Conservation (phyloP, 2,329 filamentous ascomycete genomes). For the Huntiella abstrusa region DNA sequence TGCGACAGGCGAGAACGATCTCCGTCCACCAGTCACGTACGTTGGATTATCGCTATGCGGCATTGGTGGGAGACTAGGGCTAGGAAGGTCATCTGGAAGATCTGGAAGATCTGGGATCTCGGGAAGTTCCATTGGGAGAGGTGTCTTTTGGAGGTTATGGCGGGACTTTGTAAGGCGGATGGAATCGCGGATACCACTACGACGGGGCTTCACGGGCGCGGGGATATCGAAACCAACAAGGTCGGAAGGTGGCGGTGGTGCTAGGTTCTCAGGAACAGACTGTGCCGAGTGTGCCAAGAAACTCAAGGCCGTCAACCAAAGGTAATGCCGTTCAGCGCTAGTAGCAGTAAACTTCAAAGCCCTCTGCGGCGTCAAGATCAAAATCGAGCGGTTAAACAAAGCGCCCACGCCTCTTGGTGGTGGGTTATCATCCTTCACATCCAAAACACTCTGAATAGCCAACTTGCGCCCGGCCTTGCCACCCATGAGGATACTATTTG, state of each 20-base stretch:
- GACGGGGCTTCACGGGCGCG: conserved; percentile 26
- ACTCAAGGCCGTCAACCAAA: conserved; percentile 86
- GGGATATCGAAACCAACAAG: conserved; percentile 31
- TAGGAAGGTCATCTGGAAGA: conserved; percentile 27
- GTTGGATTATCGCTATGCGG: conserved; percentile 21
- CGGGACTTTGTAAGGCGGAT: conserved; percentile 67
- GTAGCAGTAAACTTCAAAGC: conserved; percentile 88
- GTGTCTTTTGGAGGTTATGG: conserved; percentile 15
- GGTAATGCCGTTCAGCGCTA: conserved; percentile 68
- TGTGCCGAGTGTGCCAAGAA: conserved; percentile 85
- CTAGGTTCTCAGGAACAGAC: conserved; percentile 54
- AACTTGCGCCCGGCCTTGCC: conserved; percentile 94
- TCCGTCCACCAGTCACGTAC: conserved; percentile 15
- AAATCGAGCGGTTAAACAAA: conserved; percentile 79
- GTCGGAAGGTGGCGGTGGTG: conserved; percentile 27
- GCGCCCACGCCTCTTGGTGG: conserved; percentile 48
- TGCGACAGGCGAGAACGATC: conserved; percentile 21
- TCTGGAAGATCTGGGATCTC: conserved; percentile 31
- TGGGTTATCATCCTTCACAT: conserved; percentile 87
- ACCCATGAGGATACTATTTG: conserved; percentile 59
- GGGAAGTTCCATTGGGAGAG: conserved; percentile 29
- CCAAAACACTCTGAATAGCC: conserved; percentile 83
- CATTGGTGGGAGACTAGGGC: conserved; percentile 20
- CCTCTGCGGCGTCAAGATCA: conserved; percentile 82
- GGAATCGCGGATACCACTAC: conserved; percentile 58